Conservation (phyloP, 208 protist genomes). For the Trypanosoma brucei region DNA sequence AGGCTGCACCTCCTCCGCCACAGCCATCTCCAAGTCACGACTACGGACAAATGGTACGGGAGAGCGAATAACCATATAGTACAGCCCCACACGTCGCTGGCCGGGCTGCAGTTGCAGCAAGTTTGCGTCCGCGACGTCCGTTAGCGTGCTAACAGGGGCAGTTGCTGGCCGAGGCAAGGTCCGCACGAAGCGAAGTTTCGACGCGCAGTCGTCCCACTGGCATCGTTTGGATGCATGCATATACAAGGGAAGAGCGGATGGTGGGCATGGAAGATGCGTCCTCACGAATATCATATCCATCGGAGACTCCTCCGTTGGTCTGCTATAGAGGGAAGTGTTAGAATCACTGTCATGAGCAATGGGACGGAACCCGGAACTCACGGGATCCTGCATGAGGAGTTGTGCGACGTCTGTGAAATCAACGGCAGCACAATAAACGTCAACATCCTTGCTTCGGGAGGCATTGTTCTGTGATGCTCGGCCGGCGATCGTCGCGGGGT, state of each 20-base stretch:
- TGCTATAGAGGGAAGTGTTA: slow-evolving; percentile 50
- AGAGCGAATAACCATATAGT: slow-evolving; percentile 62
- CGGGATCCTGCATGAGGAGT: slow-evolving; percentile 30
- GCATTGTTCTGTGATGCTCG: background rate
- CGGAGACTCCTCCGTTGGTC: slow-evolving; percentile 48
- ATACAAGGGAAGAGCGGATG: slow-evolving; percentile 45
- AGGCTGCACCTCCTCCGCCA: slow-evolving; percentile 44
- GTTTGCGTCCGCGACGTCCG: background rate
- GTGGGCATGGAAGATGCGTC: slow-evolving; percentile 52
- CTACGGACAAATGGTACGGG: slow-evolving; percentile 60
- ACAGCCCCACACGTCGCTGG: slow-evolving; percentile 57
- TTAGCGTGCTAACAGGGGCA: background rate
- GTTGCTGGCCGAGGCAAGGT: slow-evolving; percentile 24
- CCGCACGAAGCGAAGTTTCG: slow-evolving; percentile 41
- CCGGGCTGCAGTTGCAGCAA: slow-evolving; percentile 25
- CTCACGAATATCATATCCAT: slow-evolving; percentile 76
- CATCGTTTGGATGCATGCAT: slow-evolving; percentile 46
- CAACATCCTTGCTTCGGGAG: slow-evolving; percentile 20
- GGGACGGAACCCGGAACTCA: slow-evolving; percentile 26
- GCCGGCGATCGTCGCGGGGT: too few species aligned
- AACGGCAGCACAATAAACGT: slow-evolving; percentile 39
- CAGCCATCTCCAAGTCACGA: slow-evolving; percentile 76
- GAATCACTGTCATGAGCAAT: slow-evolving; percentile 36
- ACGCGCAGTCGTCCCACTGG: slow-evolving; percentile 60
- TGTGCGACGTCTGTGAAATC: slow-evolving; percentile 45